phyloP scores from a whole-genome alignment of 2,329 filamentous ascomycete genomes.

The Epichloe bromicola region DNA sequence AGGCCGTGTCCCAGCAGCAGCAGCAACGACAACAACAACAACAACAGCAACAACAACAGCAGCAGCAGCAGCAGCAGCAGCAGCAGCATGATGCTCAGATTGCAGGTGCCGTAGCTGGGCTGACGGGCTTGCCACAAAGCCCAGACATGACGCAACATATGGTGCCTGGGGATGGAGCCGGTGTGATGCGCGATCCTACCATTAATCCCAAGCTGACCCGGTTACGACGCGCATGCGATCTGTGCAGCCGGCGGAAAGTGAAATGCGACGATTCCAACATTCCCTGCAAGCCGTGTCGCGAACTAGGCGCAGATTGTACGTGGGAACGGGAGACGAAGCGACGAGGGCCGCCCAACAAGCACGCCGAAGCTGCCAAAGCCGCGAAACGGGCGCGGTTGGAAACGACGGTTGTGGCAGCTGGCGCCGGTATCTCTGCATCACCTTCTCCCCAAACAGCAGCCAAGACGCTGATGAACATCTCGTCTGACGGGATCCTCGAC shows the following conservation, averaged over 20 bases:
- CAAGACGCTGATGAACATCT: slow-evolving; percentile 35
- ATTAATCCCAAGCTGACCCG: slow-evolving; percentile 40
- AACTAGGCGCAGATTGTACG: slow-evolving; percentile 45
- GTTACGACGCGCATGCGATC: slow-evolving; percentile 45
- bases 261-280: slow-evolving; percentile 45
- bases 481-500: slow-evolving; percentile 30
- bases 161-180: slow-evolving; percentile 6
- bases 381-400: slow-evolving; percentile 35
- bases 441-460: slow-evolving; percentile 34
- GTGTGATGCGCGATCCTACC: slow-evolving; percentile 25
- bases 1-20: slow-evolving; percentile 17
- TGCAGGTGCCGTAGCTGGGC: background rate
- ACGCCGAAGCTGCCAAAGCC: slow-evolving; percentile 41
- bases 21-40: too few species aligned
- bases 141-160: slow-evolving; percentile 5
- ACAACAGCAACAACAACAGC: background rate
- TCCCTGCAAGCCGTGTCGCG: slow-evolving; percentile 43
- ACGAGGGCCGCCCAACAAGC: slow-evolving; percentile 45
- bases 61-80: slow-evolving; percentile 8
- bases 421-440: slow-evolving; percentile 13
- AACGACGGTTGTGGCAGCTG: slow-evolving; percentile 4
- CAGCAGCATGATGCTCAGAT: slow-evolving; percentile 1
- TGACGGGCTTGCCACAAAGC: background rate
- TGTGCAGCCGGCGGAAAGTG: slow-evolving; percentile 49
- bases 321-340: slow-evolving; percentile 44